A percentile compares a stretch with the other conserved stretches of the same genome.
These are phyloP conservation scores for Flagelloscypha sp. DNA, from an alignment of 768 basidiomycete genomes.

Conservation along the genomic window DNA sequence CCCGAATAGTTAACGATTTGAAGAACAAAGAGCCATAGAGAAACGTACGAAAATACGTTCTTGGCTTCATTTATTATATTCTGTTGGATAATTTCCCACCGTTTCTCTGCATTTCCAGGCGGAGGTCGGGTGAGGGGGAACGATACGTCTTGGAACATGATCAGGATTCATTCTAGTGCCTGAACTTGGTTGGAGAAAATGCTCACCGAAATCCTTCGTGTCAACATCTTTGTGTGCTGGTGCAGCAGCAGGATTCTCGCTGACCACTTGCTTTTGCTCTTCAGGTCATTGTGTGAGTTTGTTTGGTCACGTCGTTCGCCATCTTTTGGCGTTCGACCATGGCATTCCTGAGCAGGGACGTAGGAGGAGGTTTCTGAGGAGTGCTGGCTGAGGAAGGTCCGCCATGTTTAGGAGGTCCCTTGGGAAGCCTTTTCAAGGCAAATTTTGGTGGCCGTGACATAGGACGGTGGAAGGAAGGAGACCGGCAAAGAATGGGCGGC, in stretches of 20 bases:
- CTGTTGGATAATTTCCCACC: slow-evolving; percentile 4
- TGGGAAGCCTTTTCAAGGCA: slow-evolving; percentile 8
- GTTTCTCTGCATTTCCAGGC: slow-evolving; percentile 4
- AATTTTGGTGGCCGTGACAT: neutral
- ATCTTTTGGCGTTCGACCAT: slow-evolving; percentile 3
- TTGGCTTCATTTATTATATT: slow-evolving; percentile 12
- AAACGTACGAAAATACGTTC: slow-evolving; percentile 11
- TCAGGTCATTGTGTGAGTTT: too few species aligned
- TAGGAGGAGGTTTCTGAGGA: slow-evolving; percentile 1
- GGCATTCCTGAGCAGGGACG: slow-evolving; percentile 1
- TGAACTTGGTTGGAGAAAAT: slow-evolving; percentile 2
- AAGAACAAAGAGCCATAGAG: neutral
- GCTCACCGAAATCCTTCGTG: slow-evolving; percentile 5
- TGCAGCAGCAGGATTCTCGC: too few species aligned
- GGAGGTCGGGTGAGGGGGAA: slow-evolving; percentile 2
- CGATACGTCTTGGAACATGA: slow-evolving; percentile 8
- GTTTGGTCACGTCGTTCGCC: too few species aligned
- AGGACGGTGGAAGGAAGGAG: neutral
- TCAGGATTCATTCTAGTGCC: slow-evolving; percentile 2
- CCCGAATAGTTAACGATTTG: neutral
- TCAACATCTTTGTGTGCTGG: slow-evolving; percentile 2
- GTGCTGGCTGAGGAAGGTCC: neutral
- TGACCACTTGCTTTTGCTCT: too few species aligned
- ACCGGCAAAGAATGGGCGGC: neutral
- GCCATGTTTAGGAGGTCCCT: neutral